Conservation (phyloP, 176 grass and related monocot species). For the Carex pumila region DNA sequence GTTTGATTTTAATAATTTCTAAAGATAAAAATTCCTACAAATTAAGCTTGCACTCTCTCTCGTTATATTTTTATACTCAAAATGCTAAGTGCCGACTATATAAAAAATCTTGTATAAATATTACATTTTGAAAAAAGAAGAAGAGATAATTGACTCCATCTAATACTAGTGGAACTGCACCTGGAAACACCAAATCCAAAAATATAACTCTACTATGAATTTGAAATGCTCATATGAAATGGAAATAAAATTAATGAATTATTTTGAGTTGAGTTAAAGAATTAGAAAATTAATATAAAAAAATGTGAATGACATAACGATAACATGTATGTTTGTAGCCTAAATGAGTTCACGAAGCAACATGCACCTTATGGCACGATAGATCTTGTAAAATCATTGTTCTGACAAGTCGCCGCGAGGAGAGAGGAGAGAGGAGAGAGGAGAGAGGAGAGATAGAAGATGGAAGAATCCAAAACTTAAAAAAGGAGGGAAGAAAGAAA, state of each 20-base stretch:
- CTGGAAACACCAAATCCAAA: too few species aligned
- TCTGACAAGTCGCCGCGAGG: conserved; percentile 22
- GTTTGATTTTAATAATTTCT: too few species aligned
- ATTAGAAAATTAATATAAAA: not conserved
- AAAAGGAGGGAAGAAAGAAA: not conserved
- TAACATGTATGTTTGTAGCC: not conserved
- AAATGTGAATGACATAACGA: not conserved
- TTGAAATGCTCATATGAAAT: not conserved
- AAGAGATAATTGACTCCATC: too few species aligned
- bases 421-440: not conserved
- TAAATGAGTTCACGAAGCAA: not conserved
- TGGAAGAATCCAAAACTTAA: conserved; percentile 16
- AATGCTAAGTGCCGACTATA: not conserved
- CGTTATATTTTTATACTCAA: not conserved
- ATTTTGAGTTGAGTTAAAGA: not conserved
- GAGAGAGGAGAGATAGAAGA: not conserved
- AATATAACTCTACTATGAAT: too few species aligned
- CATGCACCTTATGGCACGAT: not conserved
- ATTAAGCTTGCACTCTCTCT: not conserved
- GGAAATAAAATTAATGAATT: not conserved
- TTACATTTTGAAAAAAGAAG: too few species aligned
- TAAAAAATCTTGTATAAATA: too few species aligned
- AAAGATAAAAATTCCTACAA: not conserved
- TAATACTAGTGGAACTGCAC: too few species aligned
- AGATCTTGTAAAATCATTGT: conserved; percentile 25